A percentile compares a stretch with the other conserved stretches of the same genome.
Evolutionary conservation across 2,329 filamentous ascomycete species (phyloP).

Genomic region (Stagonosporopsis tanaceti): DNA sequence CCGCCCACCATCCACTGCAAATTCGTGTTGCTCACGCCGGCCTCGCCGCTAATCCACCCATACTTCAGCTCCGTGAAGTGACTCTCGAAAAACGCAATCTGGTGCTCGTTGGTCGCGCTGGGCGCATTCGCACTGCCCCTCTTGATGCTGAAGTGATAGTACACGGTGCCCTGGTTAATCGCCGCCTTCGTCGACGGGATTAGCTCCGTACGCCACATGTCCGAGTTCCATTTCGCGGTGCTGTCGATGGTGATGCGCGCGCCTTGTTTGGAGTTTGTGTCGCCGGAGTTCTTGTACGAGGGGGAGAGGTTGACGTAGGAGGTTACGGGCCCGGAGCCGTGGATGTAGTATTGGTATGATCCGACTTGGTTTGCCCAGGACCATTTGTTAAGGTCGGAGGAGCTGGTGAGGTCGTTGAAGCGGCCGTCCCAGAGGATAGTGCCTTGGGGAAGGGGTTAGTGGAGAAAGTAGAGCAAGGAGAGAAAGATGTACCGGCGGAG

Average conservation of each 20-base stretch:
- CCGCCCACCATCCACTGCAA: constrained; percentile 72
- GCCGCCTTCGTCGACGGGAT: constrained; percentile 73
- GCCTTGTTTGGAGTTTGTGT: constrained; percentile 68
- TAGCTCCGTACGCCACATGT: constrained; percentile 78
- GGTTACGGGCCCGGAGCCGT: constrained; percentile 64
- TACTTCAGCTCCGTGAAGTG: constrained; percentile 80
- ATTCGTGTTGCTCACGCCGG: constrained; percentile 60
- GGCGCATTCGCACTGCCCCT: constrained; percentile 67
- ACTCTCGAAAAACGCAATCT: constrained; percentile 70
- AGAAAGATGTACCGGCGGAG: constrained; percentile 37
- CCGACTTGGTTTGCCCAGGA: constrained; percentile 73
- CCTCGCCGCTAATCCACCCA: constrained; percentile 64
- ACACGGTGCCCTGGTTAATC: constrained; percentile 72
- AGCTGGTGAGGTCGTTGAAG: constrained; percentile 66
- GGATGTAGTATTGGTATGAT: constrained; percentile 79
- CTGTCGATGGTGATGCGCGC: constrained; percentile 71
- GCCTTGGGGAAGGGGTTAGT: constrained; percentile 41
- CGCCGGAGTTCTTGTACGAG: constrained; percentile 70
- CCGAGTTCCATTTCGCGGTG: constrained; percentile 75
- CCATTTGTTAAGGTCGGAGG: constrained; percentile 67
- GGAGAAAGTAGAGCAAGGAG: not conserved
- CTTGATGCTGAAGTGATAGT: constrained; percentile 76
- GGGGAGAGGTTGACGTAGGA: constrained; percentile 70
- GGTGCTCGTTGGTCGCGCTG: constrained; percentile 70
- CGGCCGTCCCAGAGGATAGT: constrained; percentile 71